Base-by-base conservation (phyloP, 805 yeast genomes). In the Zygoascus ofunaensis region DNA sequence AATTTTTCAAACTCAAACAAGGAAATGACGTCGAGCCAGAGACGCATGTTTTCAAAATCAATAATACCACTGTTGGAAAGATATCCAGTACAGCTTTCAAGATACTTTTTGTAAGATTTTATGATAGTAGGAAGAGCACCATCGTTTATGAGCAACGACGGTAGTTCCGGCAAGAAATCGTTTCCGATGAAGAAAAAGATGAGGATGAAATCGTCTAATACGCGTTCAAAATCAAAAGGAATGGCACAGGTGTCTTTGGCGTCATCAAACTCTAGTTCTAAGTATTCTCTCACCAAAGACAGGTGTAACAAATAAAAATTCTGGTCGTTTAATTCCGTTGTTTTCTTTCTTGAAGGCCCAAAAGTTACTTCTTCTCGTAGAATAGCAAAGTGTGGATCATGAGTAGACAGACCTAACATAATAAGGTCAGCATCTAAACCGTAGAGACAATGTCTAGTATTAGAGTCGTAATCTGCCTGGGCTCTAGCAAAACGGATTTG, bases 341-440 rank as follows among this genome's bases (percentile, higher is more conserved):
- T 56, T 42, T 62, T 64, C 46, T 56, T 50, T 10, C 52, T 37
- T 5, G 49, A 26, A 8, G 50, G 52, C 1, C 97, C 97, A 68
- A 92, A 92, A 0, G 76, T 74, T 19, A 94, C 98, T 64, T 92
- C 97, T 68, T 92, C 99, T 71, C 99, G 81, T 51, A 92, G 71
- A 46, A 92, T 66, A 10, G 95, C 85, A 62, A 89, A 87, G 64
- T 90, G 97, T n/a, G 97, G 95, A 52, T 87, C 97, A 60, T 90
- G 97, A 20, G 86, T 79, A 0, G 86, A 82, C 43, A 90, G 71
- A 15, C 96, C 97, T 61, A 90, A 73, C 84, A 90, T 86, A 55
- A 90, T 90, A 57, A 90, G 72, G 70, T 90, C 97, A 15, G 97
- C 97, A 68, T 90, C 97, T 57, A 90, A 72, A 43, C 97, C 97